Conservation (phyloP, 169 alveolate species). For the Babesia gibsoni region DNA sequence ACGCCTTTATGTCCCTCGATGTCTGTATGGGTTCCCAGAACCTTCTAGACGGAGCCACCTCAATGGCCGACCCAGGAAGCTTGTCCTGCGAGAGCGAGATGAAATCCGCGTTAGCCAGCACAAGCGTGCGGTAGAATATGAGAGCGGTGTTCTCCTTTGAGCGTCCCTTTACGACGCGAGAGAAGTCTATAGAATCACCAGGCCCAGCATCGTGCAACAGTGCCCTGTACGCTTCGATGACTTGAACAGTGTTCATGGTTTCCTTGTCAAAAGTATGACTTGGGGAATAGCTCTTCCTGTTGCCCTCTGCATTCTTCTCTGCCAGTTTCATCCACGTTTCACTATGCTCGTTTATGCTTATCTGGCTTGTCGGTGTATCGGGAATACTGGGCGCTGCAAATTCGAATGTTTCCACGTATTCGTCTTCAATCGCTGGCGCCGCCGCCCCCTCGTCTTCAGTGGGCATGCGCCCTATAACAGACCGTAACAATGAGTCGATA, state of each 20-base stretch:
- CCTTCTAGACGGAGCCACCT: slow-evolving; percentile 16
- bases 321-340: slow-evolving; percentile 20
- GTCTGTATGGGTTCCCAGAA: slow-evolving; percentile 34
- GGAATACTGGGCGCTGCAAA: neutral
- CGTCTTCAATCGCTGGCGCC: neutral
- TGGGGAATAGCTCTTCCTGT: neutral
- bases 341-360: neutral
- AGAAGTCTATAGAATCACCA: neutral
- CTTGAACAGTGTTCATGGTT: slow-evolving; percentile 28
- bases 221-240: slow-evolving; percentile 43
- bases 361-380: too few species aligned
- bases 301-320: neutral
- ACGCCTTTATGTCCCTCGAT: slow-evolving; percentile 1
- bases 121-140: slow-evolving; percentile 53
- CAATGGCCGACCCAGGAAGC: slow-evolving; percentile 11
- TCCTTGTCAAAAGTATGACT: neutral
- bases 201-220: slow-evolving; percentile 15
- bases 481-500: slow-evolving; percentile 13
- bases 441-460: neutral
- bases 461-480: slow-evolving; percentile 18
- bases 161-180: slow-evolving; percentile 11
- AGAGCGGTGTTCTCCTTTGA: slow-evolving; percentile 35
- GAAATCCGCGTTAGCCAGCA: slow-evolving; percentile 59
- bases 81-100: slow-evolving; percentile 26
- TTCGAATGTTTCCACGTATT: neutral